A percentile compares a stretch with the other conserved stretches of the same genome.
Conservation (phyloP, 768 basidiomycete genomes). For the Porphyrellus cyaneotinctus region DNA sequence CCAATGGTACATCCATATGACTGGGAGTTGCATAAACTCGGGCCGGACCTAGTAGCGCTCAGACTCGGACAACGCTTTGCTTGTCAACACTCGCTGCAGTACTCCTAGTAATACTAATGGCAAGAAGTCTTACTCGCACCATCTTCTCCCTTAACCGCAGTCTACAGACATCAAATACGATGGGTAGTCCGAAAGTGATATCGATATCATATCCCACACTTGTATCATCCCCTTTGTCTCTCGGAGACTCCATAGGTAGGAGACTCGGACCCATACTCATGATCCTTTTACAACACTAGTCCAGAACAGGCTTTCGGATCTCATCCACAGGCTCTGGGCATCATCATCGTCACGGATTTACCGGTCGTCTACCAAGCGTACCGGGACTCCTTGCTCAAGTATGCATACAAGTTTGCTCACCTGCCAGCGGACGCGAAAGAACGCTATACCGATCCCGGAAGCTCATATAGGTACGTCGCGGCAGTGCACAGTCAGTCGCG, state of each 20-base stretch:
- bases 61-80: no score
- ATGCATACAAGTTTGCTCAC: conserved; percentile 72
- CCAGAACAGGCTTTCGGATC: conserved; percentile 83
- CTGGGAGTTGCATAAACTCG: no score
- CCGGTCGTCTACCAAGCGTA: conserved; percentile 59
- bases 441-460: conserved; percentile 65
- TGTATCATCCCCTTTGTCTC: conserved; percentile 46
- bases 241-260: conserved; percentile 61
- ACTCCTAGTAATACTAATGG: conserved; percentile 6
- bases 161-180: conserved; percentile 14
- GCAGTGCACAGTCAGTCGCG: neutral
- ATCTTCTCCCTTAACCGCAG: conserved; percentile 2
- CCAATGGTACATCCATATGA: no score
- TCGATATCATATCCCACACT: conserved; percentile 61
- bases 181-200: conserved; percentile 32
- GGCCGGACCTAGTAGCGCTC: no score
- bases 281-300: neutral
- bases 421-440: conserved; percentile 66
- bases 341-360: conserved; percentile 79
- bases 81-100: no score
- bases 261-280: neutral
- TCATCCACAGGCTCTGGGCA: conserved; percentile 67
- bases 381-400: conserved; percentile 67
- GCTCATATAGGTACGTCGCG: conserved; percentile 64
- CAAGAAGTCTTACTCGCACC: conserved; percentile 12